These are phyloP conservation scores for Ustilago crameri DNA, from an alignment of 1,284 basidiomycete species.

Conservation along the genomic window DNA sequence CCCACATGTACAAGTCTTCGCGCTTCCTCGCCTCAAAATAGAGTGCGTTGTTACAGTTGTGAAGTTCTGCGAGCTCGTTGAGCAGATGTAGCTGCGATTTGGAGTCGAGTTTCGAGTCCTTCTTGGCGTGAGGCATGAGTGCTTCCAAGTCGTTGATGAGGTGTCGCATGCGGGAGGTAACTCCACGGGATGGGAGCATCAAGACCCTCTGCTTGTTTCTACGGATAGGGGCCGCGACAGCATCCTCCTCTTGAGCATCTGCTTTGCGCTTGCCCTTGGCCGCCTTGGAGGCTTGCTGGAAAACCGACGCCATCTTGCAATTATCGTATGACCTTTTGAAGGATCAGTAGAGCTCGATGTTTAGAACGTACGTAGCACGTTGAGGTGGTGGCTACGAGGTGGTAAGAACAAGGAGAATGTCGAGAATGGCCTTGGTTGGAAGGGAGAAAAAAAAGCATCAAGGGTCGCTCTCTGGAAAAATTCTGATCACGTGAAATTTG, in stretches of 20 bases:
- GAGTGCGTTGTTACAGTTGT: constrained; percentile 97
- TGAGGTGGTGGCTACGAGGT: not conserved
- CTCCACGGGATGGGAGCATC: constrained; percentile 89
- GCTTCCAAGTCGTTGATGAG: constrained; percentile 93
- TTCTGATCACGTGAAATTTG: not conserved
- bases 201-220: constrained; percentile 77
- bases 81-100: constrained; percentile 93
- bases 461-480: constrained; percentile 1
- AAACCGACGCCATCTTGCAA: constrained; percentile 46
- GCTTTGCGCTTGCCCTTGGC: constrained; percentile 57
- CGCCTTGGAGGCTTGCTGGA: constrained; percentile 46
- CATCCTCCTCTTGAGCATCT: constrained; percentile 27
- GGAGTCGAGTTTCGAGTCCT: constrained; percentile 81
- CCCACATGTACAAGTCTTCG: constrained; percentile 97
- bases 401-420: not conserved
- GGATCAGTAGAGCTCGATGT: too few species aligned
- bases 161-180: constrained; percentile 96
- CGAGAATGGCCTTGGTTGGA: not conserved
- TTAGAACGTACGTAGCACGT: too few species aligned
- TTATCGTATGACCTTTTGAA: too few species aligned
- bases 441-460: not conserved
- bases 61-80: constrained; percentile 95
- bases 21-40: constrained; percentile 93
- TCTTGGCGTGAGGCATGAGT: constrained; percentile 93
- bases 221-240: constrained; percentile 26